Conservation (phyloP, 2,329 filamentous ascomycete species). For the Aspergillus sp. region DNA sequence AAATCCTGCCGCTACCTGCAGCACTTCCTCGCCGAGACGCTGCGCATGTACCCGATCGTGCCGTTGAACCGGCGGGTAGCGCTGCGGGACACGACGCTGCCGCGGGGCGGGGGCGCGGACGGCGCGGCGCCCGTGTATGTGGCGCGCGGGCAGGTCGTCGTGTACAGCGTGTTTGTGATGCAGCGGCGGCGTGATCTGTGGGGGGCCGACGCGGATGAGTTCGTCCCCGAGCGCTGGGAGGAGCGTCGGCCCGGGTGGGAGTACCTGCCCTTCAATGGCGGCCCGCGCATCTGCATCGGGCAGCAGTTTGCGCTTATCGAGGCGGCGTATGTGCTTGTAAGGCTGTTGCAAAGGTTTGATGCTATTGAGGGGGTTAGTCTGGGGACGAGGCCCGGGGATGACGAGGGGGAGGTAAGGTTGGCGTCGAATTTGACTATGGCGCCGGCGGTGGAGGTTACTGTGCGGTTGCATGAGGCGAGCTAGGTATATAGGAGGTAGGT, state of each 20-base stretch:
- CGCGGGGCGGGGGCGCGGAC: slow-evolving; percentile 61
- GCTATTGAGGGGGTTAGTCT: slow-evolving; percentile 48
- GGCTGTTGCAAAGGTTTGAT: slow-evolving; percentile 71
- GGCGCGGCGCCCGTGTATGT: slow-evolving; percentile 61
- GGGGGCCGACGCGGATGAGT: slow-evolving; percentile 50
- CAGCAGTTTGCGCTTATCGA: slow-evolving; percentile 81
- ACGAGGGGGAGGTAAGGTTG: slow-evolving; percentile 17
- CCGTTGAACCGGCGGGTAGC: slow-evolving; percentile 46
- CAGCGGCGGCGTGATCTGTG: slow-evolving; percentile 62
- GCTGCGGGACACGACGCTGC: slow-evolving; percentile 43
- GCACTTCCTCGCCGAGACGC: slow-evolving; percentile 37
- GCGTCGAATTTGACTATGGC: slow-evolving; percentile 25
- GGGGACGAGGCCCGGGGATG: slow-evolving; percentile 11
- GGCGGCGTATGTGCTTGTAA: slow-evolving; percentile 63
- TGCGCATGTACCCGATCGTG: slow-evolving; percentile 48
- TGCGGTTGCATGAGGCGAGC: slow-evolving; percentile 28
- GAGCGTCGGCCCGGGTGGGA: slow-evolving; percentile 64
- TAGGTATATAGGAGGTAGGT: not conserved
- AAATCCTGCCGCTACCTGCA: slow-evolving; percentile 42
- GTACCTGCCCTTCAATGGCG: slow-evolving; percentile 74
- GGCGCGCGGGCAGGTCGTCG: slow-evolving; percentile 63
- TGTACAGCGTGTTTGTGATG: slow-evolving; percentile 69
- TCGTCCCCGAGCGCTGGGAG: slow-evolving; percentile 69
- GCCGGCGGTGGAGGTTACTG: slow-evolving; percentile 29
- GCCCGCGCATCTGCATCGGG: slow-evolving; percentile 71